phyloP scores from a whole-genome alignment of 1,284 basidiomycete species.

The Leccinum subrobustum region DNA sequence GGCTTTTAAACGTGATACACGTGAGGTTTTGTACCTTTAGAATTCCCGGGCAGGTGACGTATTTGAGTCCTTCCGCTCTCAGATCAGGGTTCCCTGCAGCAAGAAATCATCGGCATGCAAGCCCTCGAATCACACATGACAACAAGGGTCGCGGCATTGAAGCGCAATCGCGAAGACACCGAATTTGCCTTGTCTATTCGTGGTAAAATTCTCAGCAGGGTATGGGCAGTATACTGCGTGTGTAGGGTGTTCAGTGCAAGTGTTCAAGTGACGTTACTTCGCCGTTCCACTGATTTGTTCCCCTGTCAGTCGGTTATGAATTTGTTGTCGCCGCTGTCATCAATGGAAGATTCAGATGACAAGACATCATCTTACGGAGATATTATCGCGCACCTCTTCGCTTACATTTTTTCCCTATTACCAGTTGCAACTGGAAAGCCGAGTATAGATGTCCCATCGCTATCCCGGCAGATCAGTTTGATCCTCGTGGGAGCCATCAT shows the following conservation, averaged over 20 bases:
- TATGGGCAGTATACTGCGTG: slow-evolving; percentile 69
- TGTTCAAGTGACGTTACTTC: slow-evolving; percentile 18
- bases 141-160: slow-evolving; percentile 52
- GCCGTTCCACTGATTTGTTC: slow-evolving; percentile 14
- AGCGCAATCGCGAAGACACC: slow-evolving; percentile 46
- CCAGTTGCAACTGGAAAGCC: slow-evolving; percentile 27
- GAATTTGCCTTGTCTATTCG: slow-evolving; percentile 54
- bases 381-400: slow-evolving; percentile 56
- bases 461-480: slow-evolving; percentile 68
- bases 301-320: slow-evolving; percentile 54
- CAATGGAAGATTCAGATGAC: slow-evolving; percentile 28
- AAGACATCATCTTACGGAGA: slow-evolving; percentile 51
- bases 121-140: slow-evolving; percentile 71
- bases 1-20: slow-evolving; percentile 33
- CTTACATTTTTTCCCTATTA: slow-evolving; percentile 49
- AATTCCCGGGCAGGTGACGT: neutral
- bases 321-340: slow-evolving; percentile 46
- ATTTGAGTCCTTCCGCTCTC: slow-evolving; percentile 6
- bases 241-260: slow-evolving; percentile 63
- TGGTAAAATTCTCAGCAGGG: slow-evolving; percentile 48
- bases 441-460: slow-evolving; percentile 40
- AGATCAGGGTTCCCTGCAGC: slow-evolving; percentile 33
- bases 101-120: slow-evolving; percentile 64
- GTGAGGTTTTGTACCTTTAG: slow-evolving; percentile 19
- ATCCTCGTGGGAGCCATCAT: slow-evolving; percentile 72